phyloP scores from a whole-genome alignment of 129 eudicot genomes.

The Arctium lappa region DNA sequence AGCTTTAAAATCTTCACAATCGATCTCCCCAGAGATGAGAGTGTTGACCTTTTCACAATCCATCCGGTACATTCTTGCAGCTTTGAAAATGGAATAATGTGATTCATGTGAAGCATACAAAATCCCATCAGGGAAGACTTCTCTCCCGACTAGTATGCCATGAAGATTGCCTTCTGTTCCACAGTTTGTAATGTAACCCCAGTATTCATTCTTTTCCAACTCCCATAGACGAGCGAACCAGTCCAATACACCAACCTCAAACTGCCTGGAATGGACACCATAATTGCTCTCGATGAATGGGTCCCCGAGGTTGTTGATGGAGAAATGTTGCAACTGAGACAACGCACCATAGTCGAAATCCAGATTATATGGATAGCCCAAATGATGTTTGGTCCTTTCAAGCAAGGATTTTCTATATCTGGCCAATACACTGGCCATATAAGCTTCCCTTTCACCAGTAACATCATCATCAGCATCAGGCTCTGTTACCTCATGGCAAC shows the following conservation, averaged over 20 bases:
- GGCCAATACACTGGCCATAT: constrained; percentile 90
- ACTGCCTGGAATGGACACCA: constrained; percentile 96
- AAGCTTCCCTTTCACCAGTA: constrained; percentile 91
- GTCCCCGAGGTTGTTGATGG: constrained; percentile 94
- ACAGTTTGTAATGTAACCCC: constrained; percentile 99
- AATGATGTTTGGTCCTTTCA: constrained; percentile 88
- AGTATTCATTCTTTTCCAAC: constrained; percentile 73
- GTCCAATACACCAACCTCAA: constrained; percentile 97
- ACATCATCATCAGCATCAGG: constrained; percentile 88
- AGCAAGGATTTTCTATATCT: constrained; percentile 67
- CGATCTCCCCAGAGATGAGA: constrained; percentile 78
- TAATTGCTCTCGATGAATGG: constrained; percentile 98
- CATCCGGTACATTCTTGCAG: constrained; percentile 98
- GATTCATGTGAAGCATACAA: constrained; percentile 85
- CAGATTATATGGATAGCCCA: constrained; percentile 94
- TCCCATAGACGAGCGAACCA: constrained; percentile 99
- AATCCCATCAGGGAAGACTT: constrained; percentile 95
- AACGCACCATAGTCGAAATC: constrained; percentile 98
- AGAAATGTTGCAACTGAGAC: constrained; percentile 88
- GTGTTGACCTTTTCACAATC: constrained; percentile 83
- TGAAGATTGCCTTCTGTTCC: constrained; percentile 99
- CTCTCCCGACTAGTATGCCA: constrained; percentile 95
- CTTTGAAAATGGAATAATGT: constrained; percentile 93
- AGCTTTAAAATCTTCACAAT: constrained; percentile 77
- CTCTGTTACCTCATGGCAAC: constrained; percentile 73